Evolutionary conservation across 352 stramenopile genomes (phyloP).

Genomic region (Phytopythium chamaehyphon): DNA sequence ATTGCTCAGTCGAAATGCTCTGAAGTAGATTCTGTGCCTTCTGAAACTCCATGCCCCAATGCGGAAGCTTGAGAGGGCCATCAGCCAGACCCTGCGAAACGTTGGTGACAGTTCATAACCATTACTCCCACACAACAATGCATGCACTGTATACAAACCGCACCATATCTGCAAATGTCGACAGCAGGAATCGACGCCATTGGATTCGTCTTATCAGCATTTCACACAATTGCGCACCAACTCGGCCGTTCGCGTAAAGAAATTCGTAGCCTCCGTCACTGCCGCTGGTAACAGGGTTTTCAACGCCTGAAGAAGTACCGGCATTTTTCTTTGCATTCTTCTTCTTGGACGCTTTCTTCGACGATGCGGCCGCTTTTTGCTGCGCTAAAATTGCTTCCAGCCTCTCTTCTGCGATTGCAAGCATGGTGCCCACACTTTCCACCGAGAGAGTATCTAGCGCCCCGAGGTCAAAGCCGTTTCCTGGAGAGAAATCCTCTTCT

Average conservation of each 20-base stretch:
- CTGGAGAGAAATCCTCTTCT: slow-evolving; percentile 92
- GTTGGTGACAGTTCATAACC: background rate
- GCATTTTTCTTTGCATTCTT: slow-evolving; percentile 43
- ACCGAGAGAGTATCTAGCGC: slow-evolving; percentile 34
- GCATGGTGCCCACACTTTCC: slow-evolving; percentile 33
- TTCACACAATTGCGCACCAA: slow-evolving; percentile 54
- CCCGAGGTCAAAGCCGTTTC: slow-evolving; percentile 58
- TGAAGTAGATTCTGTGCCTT: slow-evolving; percentile 38
- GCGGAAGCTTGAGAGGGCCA: slow-evolving; percentile 29
- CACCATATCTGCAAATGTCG: slow-evolving; percentile 35
- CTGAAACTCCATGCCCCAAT: slow-evolving; percentile 35
- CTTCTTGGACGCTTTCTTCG: slow-evolving; percentile 66
- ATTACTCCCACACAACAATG: background rate
- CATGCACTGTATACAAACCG: background rate
- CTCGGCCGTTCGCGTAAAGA: slow-evolving; percentile 45
- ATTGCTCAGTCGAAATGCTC: slow-evolving; percentile 40
- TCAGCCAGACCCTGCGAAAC: slow-evolving; percentile 36
- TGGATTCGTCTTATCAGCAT: slow-evolving; percentile 55
- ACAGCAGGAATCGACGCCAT: slow-evolving; percentile 42
- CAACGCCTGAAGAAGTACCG: slow-evolving; percentile 2
- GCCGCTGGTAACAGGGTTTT: background rate
- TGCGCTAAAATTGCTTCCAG: slow-evolving; percentile 35
- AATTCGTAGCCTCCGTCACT: slow-evolving; percentile 22
- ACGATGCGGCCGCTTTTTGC: slow-evolving; percentile 31
- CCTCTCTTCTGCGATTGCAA: slow-evolving; percentile 41